Evolutionary conservation across 441 rosid species (phyloP), one percentile per base, ranked within the genome.

Genomic region (Populus hybrid): DNA sequence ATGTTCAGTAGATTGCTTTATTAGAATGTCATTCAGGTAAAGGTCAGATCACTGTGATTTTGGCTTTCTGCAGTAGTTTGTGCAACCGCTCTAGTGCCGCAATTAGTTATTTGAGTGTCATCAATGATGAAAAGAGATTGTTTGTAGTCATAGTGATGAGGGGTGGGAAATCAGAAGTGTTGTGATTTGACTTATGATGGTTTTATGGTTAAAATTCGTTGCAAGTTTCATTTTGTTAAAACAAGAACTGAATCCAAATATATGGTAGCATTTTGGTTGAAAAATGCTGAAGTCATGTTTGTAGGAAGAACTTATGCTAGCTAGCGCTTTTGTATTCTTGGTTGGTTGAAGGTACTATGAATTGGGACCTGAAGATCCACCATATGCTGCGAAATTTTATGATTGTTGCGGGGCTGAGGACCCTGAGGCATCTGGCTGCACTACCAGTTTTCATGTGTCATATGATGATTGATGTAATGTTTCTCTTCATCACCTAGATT

Each of bases 381-480:
- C 97, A 0, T 93, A 93, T 78, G 96, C 94, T 79, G 98, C 99
- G 80, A 93, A 91, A 89, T 95, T 95, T 81, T 92, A 87, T 30
- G 96, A 93, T 82, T 95, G 99, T 77, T 93, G 98, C n/a, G 99
- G 99, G 20, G 97, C 95, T 1, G 99, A 93, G 87, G 89, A 93
- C 71, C 92, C 94, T 69, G 88, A 85, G 21, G 94, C 96, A 75
- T 89, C 92, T 34, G 99, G 94, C 69, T 93, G 99, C 85, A 82
- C 86, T 80, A 83, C 93, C 72, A 76, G 81, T 69, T 81, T 81
- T 81, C 98, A 95, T 82, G 72, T 88, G 70, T 93, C 96, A 10
- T 95, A 91, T 75, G 99, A 95, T 79, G 89, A 89, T 68, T 85
- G 82, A 84, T 68, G 28, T 74, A 65, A 84, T 46, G 46, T 71